Evolutionary conservation across 1,284 basidiomycete species (phyloP), one percentile per base, ranked within the genome.

Genomic region (Stygiomarasmius scandens): DNA sequence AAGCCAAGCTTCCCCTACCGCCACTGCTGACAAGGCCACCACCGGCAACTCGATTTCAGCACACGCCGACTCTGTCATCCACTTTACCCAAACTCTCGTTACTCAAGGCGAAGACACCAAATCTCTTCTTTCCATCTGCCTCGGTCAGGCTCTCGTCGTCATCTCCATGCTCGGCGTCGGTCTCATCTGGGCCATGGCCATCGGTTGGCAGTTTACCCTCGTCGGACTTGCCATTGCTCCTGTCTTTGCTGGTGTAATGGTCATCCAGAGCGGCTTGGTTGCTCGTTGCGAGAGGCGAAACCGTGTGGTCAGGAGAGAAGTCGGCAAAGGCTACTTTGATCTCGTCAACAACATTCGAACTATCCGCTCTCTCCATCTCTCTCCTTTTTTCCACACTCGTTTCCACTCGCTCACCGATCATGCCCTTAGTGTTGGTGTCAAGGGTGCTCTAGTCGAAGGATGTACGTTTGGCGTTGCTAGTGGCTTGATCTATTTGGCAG

Each of bases 71-170:
- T 52, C 57, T 1, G 78, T 89, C 0, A 74, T 83, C 4, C 76
- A 81, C 8, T 70, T 98, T n/a, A 86, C 92, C 5, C 92, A 95
- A 67, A 77, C 83, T 12, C 75, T 98, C 56, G 82, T 96, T 73
- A 96, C 96, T 75, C 95, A 98, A 68, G 90, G 87, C 1, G 94
- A 98, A 63, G 96, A 98, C 66, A 92, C 95, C 27, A 79, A 92
- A 29, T 80, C 84, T 24, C 78, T 98, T 36, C 79, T 98, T 58
- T 81, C 90, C 2, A 81, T 87, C 4, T 86, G 96, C 38, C 72
- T 93, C 50, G 85, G 86, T 0, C 91, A 96, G 69, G 76, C 78
- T 10, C 67, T 88, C 27, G 90, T 95, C 8, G 90, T 96, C 11
- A 57, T 77, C 1, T 78, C 90, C 5, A 97, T 99, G 94, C 80